Base-by-base conservation (phyloP, 2,329 filamentous ascomycete species). In the Xenoacremonium recifei region DNA sequence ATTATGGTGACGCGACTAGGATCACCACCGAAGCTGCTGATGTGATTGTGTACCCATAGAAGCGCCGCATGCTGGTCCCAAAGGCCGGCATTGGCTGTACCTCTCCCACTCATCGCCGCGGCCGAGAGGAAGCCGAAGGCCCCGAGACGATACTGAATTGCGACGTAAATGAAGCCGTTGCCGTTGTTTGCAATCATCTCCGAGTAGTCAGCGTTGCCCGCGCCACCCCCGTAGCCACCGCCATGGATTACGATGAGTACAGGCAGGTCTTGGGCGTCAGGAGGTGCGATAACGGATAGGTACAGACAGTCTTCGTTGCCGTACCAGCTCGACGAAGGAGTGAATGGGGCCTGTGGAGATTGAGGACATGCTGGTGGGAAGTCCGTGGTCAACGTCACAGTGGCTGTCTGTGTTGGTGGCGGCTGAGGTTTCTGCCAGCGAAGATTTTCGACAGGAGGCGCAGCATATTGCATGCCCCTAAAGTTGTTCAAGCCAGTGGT, bases 41-140 rank as follows among this genome's bases (percentile, higher is more conserved):
- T 52, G 10, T 53, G 34, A 29, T 39, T 36, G 17, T 48, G 39
- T 15, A 53, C 49, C 50, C 50, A 53, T 27, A 29, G 13, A 21
- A 48, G 7, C 29, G 35, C 49, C 34, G 45, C 19, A 19, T 41
- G 65, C 48, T 83, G 79, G 45, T 84, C 80, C 30, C 45, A 40
- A 3, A 57, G 33, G 6, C 54, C 50, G 4, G 47, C 50, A 21
- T 53, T 53, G 2, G 41, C 37, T 9, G 34, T 37, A 19, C 50
- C 49, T 5, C 44, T 39, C 9, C 35, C 34, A 25, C 33, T 27
- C 10, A 53, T 37, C 11, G 51, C 34, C 3, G 32, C 39, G 10
- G 45, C 42, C 16, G 50, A 45, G 12, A 53, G 40, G 10, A 47
- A 48, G 9, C 47, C 45, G 17, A 46, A 48, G 5, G 39, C 37